A percentile compares a stretch with the other conserved stretches of the same genome.
phyloP scores from a whole-genome alignment of 1,284 basidiomycete genomes.

The Ceratobasidium sp. region DNA sequence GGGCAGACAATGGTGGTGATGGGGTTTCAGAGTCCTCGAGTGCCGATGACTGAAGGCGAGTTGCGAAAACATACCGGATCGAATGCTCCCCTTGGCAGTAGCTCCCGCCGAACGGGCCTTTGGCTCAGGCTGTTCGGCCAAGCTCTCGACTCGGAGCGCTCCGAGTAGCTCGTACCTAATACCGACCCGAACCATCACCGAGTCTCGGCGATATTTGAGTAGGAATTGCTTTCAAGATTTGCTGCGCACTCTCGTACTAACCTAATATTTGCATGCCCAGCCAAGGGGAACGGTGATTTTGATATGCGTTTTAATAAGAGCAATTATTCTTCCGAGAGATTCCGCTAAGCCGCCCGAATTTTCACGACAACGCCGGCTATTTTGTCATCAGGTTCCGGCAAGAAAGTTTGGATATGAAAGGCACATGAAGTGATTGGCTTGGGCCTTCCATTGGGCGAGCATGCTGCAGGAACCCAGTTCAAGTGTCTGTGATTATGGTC shows the following conservation, averaged over 20 bases:
- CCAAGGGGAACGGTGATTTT: not conserved
- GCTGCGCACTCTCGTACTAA: not conserved
- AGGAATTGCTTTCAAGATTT: not conserved
- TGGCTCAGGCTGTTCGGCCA: not conserved
- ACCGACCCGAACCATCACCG: not conserved
- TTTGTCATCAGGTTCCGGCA: not conserved
- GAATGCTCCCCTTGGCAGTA: not conserved
- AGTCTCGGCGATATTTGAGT: not conserved
- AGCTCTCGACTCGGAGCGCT: not conserved
- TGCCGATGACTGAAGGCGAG: too few species aligned
- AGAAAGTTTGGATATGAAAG: not conserved
- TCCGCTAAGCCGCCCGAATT: conserved; percentile 11
- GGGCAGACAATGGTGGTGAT: too few species aligned
- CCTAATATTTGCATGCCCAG: too few species aligned
- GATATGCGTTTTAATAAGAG: not conserved
- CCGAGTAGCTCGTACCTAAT: not conserved
- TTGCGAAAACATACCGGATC: too few species aligned
- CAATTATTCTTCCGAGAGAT: not conserved
- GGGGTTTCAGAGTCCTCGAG: too few species aligned
- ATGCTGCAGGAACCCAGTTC: not conserved
- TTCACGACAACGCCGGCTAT: conserved; percentile 14
- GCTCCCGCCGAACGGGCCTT: not conserved
- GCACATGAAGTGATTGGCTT: not conserved
- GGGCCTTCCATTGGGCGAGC: not conserved
- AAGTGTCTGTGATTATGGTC: not conserved